A percentile compares a stretch with the other conserved stretches of the same genome.
Evolutionary conservation across 2,329 filamentous ascomycete genomes (phyloP).

Genomic region (Pyricularia grisea): DNA sequence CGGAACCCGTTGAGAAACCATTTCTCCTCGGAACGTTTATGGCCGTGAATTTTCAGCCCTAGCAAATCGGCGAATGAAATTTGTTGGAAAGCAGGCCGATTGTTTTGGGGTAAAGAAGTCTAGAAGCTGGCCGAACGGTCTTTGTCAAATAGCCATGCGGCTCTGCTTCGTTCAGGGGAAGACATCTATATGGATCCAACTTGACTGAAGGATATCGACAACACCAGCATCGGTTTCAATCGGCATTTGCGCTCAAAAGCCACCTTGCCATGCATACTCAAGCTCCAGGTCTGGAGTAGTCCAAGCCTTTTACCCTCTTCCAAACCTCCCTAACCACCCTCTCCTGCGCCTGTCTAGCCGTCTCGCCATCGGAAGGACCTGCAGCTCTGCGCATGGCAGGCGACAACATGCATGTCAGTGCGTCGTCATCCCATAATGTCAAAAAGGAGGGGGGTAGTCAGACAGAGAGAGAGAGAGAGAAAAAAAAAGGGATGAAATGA

Average conservation of each 20-base stretch:
- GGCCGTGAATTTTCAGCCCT: background rate
- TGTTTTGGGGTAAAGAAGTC: background rate
- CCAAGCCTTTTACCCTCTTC: conserved; percentile 55
- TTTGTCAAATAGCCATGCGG: background rate
- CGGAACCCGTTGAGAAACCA: background rate
- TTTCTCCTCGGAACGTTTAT: background rate
- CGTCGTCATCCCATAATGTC: background rate
- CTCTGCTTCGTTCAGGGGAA: background rate
- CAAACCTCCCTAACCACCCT: conserved; percentile 64
- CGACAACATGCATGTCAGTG: background rate
- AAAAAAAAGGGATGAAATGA: background rate
- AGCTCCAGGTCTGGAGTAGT: conserved; percentile 52
- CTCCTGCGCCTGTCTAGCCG: conserved; percentile 58
- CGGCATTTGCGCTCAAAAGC: no score
- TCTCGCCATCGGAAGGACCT: conserved; percentile 50
- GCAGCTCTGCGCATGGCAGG: conserved; percentile 42
- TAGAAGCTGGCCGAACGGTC: background rate
- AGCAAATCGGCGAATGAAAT: background rate
- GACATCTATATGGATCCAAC: no score
- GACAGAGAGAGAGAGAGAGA: no score
- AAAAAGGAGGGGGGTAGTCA: background rate
- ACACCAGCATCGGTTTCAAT: background rate
- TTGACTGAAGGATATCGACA: no score
- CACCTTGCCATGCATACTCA: background rate
- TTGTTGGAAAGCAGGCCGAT: background rate